Base-by-base conservation (phyloP, 2,329 filamentous ascomycete species). In the Fusarium anguioides region DNA sequence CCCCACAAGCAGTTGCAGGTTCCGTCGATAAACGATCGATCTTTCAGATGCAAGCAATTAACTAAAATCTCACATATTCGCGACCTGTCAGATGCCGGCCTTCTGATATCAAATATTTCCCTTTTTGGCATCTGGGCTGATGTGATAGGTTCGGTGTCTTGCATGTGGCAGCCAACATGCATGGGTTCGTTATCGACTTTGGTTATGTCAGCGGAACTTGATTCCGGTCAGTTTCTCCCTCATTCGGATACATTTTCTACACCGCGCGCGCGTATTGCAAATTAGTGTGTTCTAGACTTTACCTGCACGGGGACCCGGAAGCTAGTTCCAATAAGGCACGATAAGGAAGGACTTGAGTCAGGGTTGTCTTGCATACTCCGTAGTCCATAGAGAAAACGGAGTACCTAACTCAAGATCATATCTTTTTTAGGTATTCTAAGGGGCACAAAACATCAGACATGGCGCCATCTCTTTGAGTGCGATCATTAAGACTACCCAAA, bases 181-280 rank as follows among this genome's bases (percentile, higher is more conserved):
- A 60, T 53, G 40, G 41, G 41, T 46, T 41, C 5, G n/a, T 4
- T 24, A 9, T 15, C 12, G 33, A 26, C 12, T 33, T 23, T 40
- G 35, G 49, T 50, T 53, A 46, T 49, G 48, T 61, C 31, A 65
- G 60, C 60, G 23, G 29, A 17, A 18, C 24, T 37, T 14, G 6
- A 20, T 29, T 24, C n/a, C 17, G 18, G 27, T 18, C 21, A 6
- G 23, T 17, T 24, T 10, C 14, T 2, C 23, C 21, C 6, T 10
- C n/a, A 15, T 23, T 61, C 27, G 48, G 40, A 26, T 31, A n/a
- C 41, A 37, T 58, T 27, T 37, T 46, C n/a, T 8, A 46, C 46
- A 15, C 18, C 41, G 57, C 59, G 59, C 59, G 57, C 57, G 59
- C 35, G 59, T 47, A 61, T 61, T 61, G 56, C 31, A 24, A 61